A percentile compares a stretch with the other conserved stretches of the same genome.
phyloP scores from a whole-genome alignment of 306 rosid genomes.

The Quercus wislizeni region DNA sequence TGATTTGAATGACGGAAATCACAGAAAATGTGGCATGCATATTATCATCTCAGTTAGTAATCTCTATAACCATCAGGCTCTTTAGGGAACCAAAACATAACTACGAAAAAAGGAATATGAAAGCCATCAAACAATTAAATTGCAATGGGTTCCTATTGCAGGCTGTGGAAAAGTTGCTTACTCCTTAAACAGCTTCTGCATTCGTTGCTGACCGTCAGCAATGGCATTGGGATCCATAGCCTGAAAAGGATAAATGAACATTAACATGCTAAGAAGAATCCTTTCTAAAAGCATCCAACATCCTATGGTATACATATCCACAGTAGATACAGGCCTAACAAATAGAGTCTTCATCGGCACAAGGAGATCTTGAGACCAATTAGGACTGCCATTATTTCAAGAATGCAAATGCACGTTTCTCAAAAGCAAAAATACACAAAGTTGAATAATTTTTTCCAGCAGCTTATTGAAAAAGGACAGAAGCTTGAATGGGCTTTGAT shows the following conservation, averaged over 20 bases:
- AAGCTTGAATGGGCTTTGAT: too few species aligned
- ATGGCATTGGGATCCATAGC: slow-evolving; percentile 40
- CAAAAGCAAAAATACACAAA: neutral
- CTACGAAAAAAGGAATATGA: neutral
- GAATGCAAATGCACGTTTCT: neutral
- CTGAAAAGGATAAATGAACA: slow-evolving; percentile 19
- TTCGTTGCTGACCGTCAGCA: slow-evolving; percentile 39
- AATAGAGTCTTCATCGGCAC: neutral
- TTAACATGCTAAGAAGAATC: neutral
- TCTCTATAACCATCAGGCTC: neutral
- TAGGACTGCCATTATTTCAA: neutral
- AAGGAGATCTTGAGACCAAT: neutral
- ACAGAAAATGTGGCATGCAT: slow-evolving; percentile 11
- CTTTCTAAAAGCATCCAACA: neutral
- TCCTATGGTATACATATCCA: neutral
- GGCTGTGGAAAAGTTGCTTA: slow-evolving; percentile 21
- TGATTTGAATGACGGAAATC: slow-evolving; percentile 6
- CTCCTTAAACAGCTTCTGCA: slow-evolving; percentile 42
- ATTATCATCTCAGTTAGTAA: slow-evolving; percentile 11
- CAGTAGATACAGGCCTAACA: neutral
- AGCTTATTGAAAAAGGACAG: too few species aligned
- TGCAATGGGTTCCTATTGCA: neutral
- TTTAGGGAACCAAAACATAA: neutral
- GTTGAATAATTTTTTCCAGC: neutral
- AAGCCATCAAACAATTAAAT: neutral